Evolutionary conservation across 164 flowering plant species (phyloP).

Genomic region (Vitis cinerea): DNA sequence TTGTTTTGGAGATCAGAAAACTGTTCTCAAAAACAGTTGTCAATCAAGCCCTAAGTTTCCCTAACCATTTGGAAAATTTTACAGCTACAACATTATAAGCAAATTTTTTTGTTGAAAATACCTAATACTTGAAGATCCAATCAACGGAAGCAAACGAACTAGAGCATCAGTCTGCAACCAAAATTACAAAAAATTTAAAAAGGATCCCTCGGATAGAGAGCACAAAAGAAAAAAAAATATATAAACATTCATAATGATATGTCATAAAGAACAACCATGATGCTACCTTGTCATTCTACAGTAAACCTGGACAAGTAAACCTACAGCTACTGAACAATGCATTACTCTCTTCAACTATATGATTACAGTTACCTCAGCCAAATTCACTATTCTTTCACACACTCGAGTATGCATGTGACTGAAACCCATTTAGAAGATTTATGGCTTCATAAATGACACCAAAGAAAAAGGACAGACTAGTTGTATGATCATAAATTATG

Average conservation of each 20-base stretch:
- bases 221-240: neutral
- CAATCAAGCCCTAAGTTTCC: neutral
- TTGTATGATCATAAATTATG: neutral
- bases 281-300: too few relatives aligned
- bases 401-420: too few relatives aligned
- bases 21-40: too few relatives aligned
- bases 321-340: neutral
- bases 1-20: too few relatives aligned
- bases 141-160: slow-evolving; percentile 79
- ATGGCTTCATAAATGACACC: too few relatives aligned
- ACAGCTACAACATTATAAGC: neutral
- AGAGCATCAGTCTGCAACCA: slow-evolving; percentile 87
- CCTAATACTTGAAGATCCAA: slow-evolving; percentile 92
- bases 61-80: neutral
- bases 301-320: neutral
- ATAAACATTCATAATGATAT: neutral
- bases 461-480: neutral
- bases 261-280: neutral
- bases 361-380: neutral
- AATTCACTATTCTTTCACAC: neutral
- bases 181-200: neutral
- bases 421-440: too few relatives aligned
- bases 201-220: neutral
- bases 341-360: neutral
- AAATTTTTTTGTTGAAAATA: slow-evolving; percentile 25